Evolutionary conservation across 75 land plant species (phyloP).

Genomic region (Cupressus sempervirens): DNA sequence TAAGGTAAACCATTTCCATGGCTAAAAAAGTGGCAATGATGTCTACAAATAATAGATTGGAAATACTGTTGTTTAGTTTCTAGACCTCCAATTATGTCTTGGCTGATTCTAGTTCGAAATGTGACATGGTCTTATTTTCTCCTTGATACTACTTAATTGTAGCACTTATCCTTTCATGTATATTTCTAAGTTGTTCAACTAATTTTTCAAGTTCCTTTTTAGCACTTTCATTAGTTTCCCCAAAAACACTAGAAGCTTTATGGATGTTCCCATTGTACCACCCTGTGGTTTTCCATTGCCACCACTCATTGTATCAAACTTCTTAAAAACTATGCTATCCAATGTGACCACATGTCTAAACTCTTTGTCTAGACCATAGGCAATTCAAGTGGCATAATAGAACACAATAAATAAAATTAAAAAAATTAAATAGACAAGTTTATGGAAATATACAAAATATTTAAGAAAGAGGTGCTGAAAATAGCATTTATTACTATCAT

Average conservation of each 20-base stretch:
- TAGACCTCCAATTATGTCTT: conserved; percentile 80
- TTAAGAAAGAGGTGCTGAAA: neutral
- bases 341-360: conserved; percentile 88
- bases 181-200: conserved; percentile 34
- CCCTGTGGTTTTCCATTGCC: conserved; percentile 92
- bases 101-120: conserved; percentile 66
- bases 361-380: conserved; percentile 73
- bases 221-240: conserved; percentile 62
- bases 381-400: conserved; percentile 82
- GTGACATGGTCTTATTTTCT: conserved; percentile 49
- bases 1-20: neutral
- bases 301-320: conserved; percentile 97
- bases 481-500: neutral
- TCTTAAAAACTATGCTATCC: conserved; percentile 90
- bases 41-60: neutral
- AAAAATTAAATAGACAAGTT: neutral
- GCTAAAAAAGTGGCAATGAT: neutral
- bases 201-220: conserved; percentile 60
- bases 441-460: conserved; percentile 7
- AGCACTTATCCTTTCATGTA: conserved; percentile 51
- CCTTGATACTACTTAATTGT: conserved; percentile 53
- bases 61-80: neutral
- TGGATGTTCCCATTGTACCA: conserved; percentile 91
- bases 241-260: conserved; percentile 68
- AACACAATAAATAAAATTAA: neutral